Evolutionary conservation across 176 grass and related monocot genomes (phyloP).

Genomic region (Avena atlantica): DNA sequence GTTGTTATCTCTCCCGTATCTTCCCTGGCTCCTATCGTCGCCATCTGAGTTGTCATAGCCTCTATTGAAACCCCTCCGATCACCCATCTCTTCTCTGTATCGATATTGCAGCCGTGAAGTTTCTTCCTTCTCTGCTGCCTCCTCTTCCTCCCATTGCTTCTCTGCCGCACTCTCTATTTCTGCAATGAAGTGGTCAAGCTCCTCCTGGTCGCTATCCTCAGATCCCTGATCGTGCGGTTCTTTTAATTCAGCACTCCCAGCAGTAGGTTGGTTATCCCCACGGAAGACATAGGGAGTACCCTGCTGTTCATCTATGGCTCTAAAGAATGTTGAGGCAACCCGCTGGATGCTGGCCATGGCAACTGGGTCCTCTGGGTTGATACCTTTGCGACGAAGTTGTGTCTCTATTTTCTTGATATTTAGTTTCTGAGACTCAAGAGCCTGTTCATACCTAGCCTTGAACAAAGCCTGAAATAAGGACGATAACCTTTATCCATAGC

Average conservation of each 20-base stretch:
- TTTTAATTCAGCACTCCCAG: slow-evolving; percentile 46
- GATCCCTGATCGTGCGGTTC: slow-evolving; percentile 52
- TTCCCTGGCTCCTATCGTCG: slow-evolving; percentile 50
- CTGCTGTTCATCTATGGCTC: slow-evolving; percentile 96
- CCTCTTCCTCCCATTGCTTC: slow-evolving; percentile 95
- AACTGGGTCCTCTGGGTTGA: slow-evolving; percentile 96
- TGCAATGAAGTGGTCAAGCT: slow-evolving; percentile 89
- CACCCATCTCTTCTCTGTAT: slow-evolving; percentile 61
- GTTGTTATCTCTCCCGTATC: slow-evolving; percentile 40
- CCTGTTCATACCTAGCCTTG: slow-evolving; percentile 98
- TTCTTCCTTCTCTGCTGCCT: slow-evolving; percentile 82
- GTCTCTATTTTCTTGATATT: slow-evolving; percentile 98
- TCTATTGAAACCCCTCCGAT: slow-evolving; percentile 55
- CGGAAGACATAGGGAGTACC: slow-evolving; percentile 91
- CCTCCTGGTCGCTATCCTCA: slow-evolving; percentile 96
- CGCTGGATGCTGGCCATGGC: slow-evolving; percentile 98
- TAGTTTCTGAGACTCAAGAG: slow-evolving; percentile 94
- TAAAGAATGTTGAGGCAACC: slow-evolving; percentile 88
- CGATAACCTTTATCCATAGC: background rate
- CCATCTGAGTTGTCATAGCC: slow-evolving; percentile 49
- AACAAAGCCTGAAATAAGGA: slow-evolving; percentile 80
- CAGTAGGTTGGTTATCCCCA: slow-evolving; percentile 45
- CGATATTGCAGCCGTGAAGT: slow-evolving; percentile 70
- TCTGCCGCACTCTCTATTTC: slow-evolving; percentile 92
- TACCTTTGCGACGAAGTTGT: slow-evolving; percentile 85